phyloP scores from a whole-genome alignment of 129 eudicot species.

The Chrysanthemum seticuspe region DNA sequence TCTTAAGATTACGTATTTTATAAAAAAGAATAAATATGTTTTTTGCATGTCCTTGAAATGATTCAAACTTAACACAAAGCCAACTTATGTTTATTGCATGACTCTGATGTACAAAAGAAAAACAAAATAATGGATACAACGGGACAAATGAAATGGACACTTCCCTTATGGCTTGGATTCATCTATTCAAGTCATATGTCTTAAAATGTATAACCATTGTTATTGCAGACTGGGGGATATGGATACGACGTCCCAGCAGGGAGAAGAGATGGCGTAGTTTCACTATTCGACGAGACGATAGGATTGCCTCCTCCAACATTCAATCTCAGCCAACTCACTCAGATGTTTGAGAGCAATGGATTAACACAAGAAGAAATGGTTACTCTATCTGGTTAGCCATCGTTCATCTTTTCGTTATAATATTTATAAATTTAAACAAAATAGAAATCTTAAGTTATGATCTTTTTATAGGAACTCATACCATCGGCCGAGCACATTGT shows the following conservation, averaged over 20 bases:
- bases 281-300: slow-evolving; percentile 45
- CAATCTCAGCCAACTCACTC: slow-evolving; percentile 55
- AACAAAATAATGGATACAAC: no score
- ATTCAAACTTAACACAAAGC: no score
- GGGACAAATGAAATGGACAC: no score
- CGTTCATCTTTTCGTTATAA: background rate
- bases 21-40: no score
- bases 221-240: slow-evolving; percentile 57
- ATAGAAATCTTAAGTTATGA: background rate
- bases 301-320: slow-evolving; percentile 53
- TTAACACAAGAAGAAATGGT: slow-evolving; percentile 71
- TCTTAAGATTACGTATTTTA: no score
- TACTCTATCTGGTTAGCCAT: slow-evolving; percentile 53
- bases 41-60: no score
- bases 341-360: slow-evolving; percentile 42
- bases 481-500: slow-evolving; percentile 76
- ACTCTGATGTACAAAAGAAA: no score
- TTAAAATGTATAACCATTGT: background rate
- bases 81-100: no score
- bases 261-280: slow-evolving; percentile 72
- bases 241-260: slow-evolving; percentile 81
- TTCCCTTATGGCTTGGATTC: no score
- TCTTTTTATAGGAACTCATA: slow-evolving; percentile 55
- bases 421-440: no score
- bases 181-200: no score